These are phyloP conservation scores for Mycena olivaceomarginata DNA, from an alignment of 768 basidiomycete species.

Conservation along the genomic window DNA sequence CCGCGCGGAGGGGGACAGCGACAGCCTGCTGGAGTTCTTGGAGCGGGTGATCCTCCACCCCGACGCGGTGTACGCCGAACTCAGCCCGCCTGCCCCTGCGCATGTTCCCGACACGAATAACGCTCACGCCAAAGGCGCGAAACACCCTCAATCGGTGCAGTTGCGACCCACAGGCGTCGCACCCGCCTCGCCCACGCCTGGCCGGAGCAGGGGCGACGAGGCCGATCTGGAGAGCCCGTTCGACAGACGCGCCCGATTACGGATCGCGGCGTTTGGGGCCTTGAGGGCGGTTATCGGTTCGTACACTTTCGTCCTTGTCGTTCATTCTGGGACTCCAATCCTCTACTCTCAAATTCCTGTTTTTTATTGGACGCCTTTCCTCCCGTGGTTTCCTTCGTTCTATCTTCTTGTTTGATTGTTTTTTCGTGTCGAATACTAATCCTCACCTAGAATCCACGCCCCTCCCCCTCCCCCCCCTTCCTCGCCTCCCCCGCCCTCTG, in stretches of 20 bases:
- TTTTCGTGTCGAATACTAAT: no score
- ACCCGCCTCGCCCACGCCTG: constrained; percentile 9
- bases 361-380: no score
- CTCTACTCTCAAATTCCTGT: not conserved
- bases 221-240: constrained; percentile 77
- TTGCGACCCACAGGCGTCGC: constrained; percentile 35
- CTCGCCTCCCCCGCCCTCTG: constrained; percentile 74
- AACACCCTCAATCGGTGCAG: not conserved
- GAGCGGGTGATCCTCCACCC: constrained; percentile 79
- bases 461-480: constrained; percentile 49
- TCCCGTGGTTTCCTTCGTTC: no score
- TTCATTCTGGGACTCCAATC: not conserved
- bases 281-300: constrained; percentile 71
- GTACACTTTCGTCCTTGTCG: constrained; percentile 59
- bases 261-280: constrained; percentile 81
- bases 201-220: constrained; percentile 70
- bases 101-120: not conserved
- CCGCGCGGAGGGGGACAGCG: constrained; percentile 41
- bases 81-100: constrained; percentile 77
- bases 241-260: constrained; percentile 83
- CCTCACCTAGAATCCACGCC: not conserved
- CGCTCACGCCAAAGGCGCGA: not conserved
- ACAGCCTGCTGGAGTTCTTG: constrained; percentile 67
- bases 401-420: no score
- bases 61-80: constrained; percentile 69